Base-by-base conservation (phyloP, 176 grass and related monocot species). In the Pontederia crassipes region DNA sequence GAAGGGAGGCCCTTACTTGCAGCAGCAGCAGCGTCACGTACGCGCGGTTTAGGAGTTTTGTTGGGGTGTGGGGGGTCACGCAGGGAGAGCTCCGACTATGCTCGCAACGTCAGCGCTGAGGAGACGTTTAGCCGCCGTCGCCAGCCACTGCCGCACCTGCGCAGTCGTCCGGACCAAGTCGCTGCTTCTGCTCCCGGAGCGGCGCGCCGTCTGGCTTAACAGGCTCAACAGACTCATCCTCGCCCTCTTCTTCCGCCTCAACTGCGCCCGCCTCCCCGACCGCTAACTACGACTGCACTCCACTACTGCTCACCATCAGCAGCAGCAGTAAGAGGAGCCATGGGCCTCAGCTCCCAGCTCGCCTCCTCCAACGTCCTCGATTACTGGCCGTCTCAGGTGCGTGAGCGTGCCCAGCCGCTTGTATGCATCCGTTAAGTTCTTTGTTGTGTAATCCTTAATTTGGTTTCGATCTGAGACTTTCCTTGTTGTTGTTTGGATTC, bases 271-370 rank as follows among this genome's bases (percentile, higher is more conserved):
- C 47, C 45, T 65, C 2, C 62, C 62, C 62, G 49, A 65, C 48
- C 62, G 62, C 62, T 65, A 65, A 52, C 28, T 63, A 10, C 14
- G 0, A 17, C 28, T 40, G 32, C 20, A 24, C 20, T 40, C 6
- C 2, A 7, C 32, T 7, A 40, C 32, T 40, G 32, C 32, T 40
- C 32, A 40, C 2, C 32, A 40, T 0, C 32, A 40, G 32, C 32
- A 40, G 32, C 32, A 40, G 2, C 32, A 40, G 32, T 7, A 40
- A 40, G 32, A 40, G 4, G 4, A 40, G 14, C 11, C 62, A 65
- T 65, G 62, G 62, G 17, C 10, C 62, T 65, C 62, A 28, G 62
- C 62, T 65, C 62, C 15, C 49, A 65, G 47, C 62, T 65, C 18
- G 62, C 62, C 17, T 26, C 62, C 18, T 15, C 48, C 11, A 48